Conservation (phyloP, 1,284 basidiomycete species). For the Gymnopus androsaceus region DNA sequence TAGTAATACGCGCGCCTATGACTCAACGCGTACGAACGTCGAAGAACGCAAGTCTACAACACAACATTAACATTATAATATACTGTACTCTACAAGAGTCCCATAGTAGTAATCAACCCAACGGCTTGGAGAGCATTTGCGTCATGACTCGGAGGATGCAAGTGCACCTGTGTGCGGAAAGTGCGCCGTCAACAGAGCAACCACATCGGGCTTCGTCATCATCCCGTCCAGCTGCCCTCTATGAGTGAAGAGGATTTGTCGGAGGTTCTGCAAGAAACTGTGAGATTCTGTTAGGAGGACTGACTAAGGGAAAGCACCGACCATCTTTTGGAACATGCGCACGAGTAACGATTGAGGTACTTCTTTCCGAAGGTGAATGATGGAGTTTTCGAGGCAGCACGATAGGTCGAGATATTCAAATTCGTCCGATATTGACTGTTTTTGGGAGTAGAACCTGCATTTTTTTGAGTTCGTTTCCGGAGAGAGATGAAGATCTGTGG, state of each 20-base stretch:
- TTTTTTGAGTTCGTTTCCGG: conserved; percentile 28
- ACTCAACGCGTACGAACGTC: no score
- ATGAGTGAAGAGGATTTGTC: conserved; percentile 67
- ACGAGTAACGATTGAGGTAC: conserved; percentile 71
- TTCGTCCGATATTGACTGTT: conserved; percentile 20
- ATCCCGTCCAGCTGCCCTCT: conserved; percentile 61
- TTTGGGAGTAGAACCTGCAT: conserved; percentile 40
- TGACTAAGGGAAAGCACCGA: conserved; percentile 30
- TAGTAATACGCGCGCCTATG: no score
- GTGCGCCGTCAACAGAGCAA: conserved; percentile 57
- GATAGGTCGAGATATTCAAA: conserved; percentile 49
- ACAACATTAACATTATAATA: no score
- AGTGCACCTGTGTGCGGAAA: conserved; percentile 56
- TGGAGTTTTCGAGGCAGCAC: conserved; percentile 53
- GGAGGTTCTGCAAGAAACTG: conserved; percentile 51
- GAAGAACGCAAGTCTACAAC: no score
- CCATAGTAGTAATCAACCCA: no score
- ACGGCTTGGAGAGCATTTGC: no score
- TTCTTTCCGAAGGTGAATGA: conserved; percentile 65
- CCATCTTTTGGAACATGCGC: conserved; percentile 73
- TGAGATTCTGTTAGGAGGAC: conserved; percentile 9
- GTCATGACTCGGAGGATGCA: background rate
- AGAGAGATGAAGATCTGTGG: conserved; percentile 15
- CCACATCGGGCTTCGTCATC: conserved; percentile 71
- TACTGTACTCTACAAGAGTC: no score